phyloP scores from a whole-genome alignment of 371 early-diverging fungal species.

The Smittium culicis region DNA sequence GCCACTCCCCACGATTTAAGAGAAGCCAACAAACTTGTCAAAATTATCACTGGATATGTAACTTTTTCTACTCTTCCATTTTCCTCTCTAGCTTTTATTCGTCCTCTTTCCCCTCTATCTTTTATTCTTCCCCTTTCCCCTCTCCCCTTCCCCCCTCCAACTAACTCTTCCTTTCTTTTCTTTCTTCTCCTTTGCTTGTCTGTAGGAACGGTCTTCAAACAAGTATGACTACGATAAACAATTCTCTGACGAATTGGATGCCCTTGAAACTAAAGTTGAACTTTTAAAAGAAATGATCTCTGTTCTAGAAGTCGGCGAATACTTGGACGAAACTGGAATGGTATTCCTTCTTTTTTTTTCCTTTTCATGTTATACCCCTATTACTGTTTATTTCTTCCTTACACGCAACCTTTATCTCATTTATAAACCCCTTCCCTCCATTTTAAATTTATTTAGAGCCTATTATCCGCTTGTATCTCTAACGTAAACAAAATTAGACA shows the following conservation, averaged over 20 bases:
- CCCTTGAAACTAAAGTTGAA: slow-evolving; percentile 61
- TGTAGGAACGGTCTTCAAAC: slow-evolving; percentile 43
- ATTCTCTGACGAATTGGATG: slow-evolving; percentile 63
- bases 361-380: too few species aligned
- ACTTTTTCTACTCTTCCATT: slow-evolving; percentile 21
- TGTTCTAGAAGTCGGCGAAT: slow-evolving; percentile 46
- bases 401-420: slow-evolving; percentile 14
- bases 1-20: slow-evolving; percentile 83
- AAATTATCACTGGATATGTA: slow-evolving; percentile 82
- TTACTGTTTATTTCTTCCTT: too few species aligned
- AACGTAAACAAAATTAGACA: slow-evolving; percentile 56
- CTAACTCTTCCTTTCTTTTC: too few species aligned
- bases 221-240: slow-evolving; percentile 69
- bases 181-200: slow-evolving; percentile 25
- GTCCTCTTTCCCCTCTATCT: too few species aligned
- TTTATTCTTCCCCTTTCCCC: too few species aligned
- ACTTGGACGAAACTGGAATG: slow-evolving; percentile 39
- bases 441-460: slow-evolving; percentile 19
- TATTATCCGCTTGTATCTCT: slow-evolving; percentile 37
- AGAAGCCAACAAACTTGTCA: slow-evolving; percentile 91
- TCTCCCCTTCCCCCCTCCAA: too few species aligned
- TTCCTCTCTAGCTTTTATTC: slow-evolving; percentile 32
- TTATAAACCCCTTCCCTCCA: slow-evolving; percentile 10
- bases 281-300: slow-evolving; percentile 65
- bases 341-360: slow-evolving; percentile 45